Evolutionary conservation across 352 stramenopile species (phyloP).

Genomic region (Globisporangium okanoganense): DNA sequence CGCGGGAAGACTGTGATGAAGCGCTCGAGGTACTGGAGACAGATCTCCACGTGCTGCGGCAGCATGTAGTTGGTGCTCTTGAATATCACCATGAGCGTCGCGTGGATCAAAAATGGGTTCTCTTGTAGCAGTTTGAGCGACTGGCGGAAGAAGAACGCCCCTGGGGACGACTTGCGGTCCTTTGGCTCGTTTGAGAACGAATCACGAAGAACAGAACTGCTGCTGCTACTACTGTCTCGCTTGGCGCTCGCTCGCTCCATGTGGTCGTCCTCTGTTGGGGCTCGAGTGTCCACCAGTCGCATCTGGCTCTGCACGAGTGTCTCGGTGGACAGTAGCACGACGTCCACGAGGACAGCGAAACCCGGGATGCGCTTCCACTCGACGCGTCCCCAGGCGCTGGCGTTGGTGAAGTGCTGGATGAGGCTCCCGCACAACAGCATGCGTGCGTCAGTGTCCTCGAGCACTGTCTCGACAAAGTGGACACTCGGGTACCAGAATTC

Average conservation of each 20-base stretch:
- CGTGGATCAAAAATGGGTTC: slow-evolving; percentile 43
- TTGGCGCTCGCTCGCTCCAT: slow-evolving; percentile 29
- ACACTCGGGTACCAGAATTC: slow-evolving; percentile 35
- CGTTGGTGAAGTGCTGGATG: slow-evolving; percentile 47
- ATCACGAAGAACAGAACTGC: slow-evolving; percentile 18
- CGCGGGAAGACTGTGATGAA: slow-evolving; percentile 49
- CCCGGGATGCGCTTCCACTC: slow-evolving; percentile 70
- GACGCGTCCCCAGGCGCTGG: slow-evolving; percentile 36
- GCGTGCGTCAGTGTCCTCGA: slow-evolving; percentile 31
- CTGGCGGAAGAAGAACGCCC: slow-evolving; percentile 49
- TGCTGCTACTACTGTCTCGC: slow-evolving; percentile 5
- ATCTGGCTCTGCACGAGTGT: slow-evolving; percentile 41
- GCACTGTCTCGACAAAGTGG: slow-evolving; percentile 29
- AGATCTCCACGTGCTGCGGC: slow-evolving; percentile 67
- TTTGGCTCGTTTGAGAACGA: slow-evolving; percentile 35
- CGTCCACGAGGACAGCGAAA: slow-evolving; percentile 34
- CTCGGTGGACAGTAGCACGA: slow-evolving; percentile 37
- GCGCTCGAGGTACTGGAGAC: slow-evolving; percentile 60
- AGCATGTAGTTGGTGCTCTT: slow-evolving; percentile 64
- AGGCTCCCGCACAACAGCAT: slow-evolving; percentile 50
- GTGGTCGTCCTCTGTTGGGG: slow-evolving; percentile 28
- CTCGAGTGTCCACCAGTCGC: slow-evolving; percentile 31
- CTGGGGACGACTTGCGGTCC: slow-evolving; percentile 19
- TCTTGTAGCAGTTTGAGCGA: slow-evolving; percentile 50
- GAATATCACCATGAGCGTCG: slow-evolving; percentile 59